Percentiles rank a stretch among this genome's conserved stretches.
Evolutionary conservation across 306 rosid species (phyloP).

Genomic region (Heteromeles arbutifolia): DNA sequence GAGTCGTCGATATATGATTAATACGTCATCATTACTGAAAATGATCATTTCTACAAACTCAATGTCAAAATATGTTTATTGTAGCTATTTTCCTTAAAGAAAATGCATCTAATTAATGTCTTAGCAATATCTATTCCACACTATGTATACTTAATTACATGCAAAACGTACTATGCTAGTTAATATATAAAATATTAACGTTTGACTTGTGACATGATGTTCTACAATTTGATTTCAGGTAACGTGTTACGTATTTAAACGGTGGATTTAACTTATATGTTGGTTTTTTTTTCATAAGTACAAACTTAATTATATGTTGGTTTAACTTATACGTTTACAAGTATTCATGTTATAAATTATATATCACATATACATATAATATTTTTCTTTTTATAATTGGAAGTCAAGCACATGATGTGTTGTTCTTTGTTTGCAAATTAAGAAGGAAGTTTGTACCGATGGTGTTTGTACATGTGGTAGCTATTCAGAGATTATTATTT

Average conservation of each 20-base stretch:
- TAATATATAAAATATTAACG: background rate
- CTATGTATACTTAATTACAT: too few species aligned
- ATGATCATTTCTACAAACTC: too few species aligned
- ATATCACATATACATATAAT: background rate
- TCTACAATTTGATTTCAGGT: background rate
- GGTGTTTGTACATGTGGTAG: background rate
- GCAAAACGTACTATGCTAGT: background rate
- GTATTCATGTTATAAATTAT: background rate
- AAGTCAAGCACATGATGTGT: background rate
- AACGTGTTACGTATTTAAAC: background rate
- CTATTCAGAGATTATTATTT: too few species aligned
- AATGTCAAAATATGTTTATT: too few species aligned
- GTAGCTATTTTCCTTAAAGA: too few species aligned
- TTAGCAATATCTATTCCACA: background rate
- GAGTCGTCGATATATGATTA: too few species aligned
- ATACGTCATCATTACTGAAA: too few species aligned
- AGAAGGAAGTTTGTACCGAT: background rate
- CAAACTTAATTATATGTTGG: too few species aligned
- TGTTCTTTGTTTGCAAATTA: background rate
- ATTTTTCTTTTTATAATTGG: background rate
- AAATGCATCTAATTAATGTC: background rate
- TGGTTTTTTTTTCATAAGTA: background rate
- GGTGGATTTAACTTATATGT: background rate
- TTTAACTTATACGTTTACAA: background rate
- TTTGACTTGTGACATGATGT: background rate